Evolutionary conservation across 805 yeast species (phyloP).

Genomic region (Metschnikowia peoriensis): DNA sequence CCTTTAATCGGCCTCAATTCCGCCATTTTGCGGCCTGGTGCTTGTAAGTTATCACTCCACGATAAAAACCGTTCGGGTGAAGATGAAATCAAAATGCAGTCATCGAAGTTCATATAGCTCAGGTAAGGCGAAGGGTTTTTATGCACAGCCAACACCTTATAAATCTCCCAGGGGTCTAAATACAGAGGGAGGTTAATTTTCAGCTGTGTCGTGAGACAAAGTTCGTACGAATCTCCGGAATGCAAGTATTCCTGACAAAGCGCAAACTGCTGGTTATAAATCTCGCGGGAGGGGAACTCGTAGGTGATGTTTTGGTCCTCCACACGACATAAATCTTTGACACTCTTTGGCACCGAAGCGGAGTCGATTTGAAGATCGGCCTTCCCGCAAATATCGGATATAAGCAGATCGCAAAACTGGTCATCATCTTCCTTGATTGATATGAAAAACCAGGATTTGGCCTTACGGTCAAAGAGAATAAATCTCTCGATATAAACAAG

Average conservation of each 20-base stretch:
- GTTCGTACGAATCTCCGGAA: conserved; percentile 89
- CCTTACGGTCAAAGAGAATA: conserved; percentile 51
- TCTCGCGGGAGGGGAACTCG: conserved; percentile 50
- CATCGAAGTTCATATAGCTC: conserved; percentile 69
- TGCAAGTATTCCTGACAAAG: conserved; percentile 65
- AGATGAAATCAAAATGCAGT: conserved; percentile 68
- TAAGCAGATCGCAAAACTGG: conserved; percentile 29
- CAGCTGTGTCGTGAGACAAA: conserved; percentile 83
- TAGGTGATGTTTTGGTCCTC: conserved; percentile 29
- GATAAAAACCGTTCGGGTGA: conserved; percentile 92
- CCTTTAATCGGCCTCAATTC: conserved; percentile 96
- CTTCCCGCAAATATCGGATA: conserved; percentile 9
- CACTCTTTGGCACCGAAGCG: conserved; percentile 23
- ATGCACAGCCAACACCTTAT: conserved; percentile 58
- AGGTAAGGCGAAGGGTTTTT: conserved; percentile 94
- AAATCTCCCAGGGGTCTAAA: conserved; percentile 72
- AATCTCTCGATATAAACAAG: conserved; percentile 68
- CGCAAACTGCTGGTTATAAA: conserved; percentile 55
- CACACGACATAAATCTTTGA: conserved; percentile 23
- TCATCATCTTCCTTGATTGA: conserved; percentile 40
- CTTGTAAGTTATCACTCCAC: conserved; percentile 53
- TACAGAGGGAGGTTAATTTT: conserved; percentile 49
- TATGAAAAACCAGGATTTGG: conserved; percentile 48
- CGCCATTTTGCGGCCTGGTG: conserved; percentile 38
- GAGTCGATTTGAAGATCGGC: conserved; percentile 17